Conservation (phyloP, 2,329 filamentous ascomycete species). For the Ceratocystis variospora region DNA sequence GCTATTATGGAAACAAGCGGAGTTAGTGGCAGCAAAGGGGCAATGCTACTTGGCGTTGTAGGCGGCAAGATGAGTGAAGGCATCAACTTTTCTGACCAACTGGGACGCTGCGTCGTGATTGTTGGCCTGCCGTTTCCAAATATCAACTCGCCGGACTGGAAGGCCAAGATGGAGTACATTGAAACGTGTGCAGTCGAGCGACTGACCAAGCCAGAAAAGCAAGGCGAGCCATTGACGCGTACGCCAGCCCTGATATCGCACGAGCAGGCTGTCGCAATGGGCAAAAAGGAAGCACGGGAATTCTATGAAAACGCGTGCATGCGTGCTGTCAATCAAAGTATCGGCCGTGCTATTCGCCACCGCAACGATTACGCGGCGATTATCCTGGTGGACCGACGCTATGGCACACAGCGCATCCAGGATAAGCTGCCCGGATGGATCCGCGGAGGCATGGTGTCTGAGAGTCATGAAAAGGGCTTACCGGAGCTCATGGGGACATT, state of each 20-base stretch:
- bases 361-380: constrained; percentile 81
- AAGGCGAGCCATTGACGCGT: not conserved
- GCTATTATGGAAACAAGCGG: constrained; percentile 38
- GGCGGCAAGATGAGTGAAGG: constrained; percentile 93
- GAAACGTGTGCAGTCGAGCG: constrained; percentile 34
- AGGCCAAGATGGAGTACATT: constrained; percentile 77
- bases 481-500: constrained; percentile 45
- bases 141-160: constrained; percentile 78
- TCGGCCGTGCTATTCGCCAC: constrained; percentile 84
- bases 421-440: constrained; percentile 86
- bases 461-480: constrained; percentile 38
- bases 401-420: constrained; percentile 57
- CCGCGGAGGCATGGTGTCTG: constrained; percentile 46
- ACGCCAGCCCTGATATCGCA: not conserved
- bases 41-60: constrained; percentile 75
- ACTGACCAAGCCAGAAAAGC: constrained; percentile 12
- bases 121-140: constrained; percentile 90
- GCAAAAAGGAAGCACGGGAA: constrained; percentile 51
- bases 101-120: constrained; percentile 83
- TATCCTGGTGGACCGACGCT: constrained; percentile 68
- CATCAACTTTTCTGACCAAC: constrained; percentile 89
- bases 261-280: constrained; percentile 24
- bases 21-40: constrained; percentile 41
- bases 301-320: constrained; percentile 94
- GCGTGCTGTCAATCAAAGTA: constrained; percentile 92